Base-by-base conservation (phyloP, 2,329 filamentous ascomycete genomes). In the Exophiala mesophila region DNA sequence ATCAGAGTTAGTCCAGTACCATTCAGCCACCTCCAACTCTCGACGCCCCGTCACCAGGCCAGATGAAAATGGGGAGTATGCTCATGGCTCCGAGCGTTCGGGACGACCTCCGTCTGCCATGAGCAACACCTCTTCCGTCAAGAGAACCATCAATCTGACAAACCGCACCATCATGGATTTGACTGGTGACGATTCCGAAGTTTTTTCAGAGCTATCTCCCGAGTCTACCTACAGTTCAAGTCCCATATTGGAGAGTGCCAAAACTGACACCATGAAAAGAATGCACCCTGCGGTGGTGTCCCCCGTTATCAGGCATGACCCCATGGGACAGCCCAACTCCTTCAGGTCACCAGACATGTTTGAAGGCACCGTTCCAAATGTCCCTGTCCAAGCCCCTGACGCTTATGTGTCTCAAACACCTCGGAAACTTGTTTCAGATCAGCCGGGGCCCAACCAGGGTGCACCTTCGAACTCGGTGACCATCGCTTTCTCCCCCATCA, bases 101-200 rank as follows among this genome's bases (percentile, higher is more conserved):
- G n/a, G 44, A 13, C 50, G 42, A 3, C 39, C 50, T 10, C 39
- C 45, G 13, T 49, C 49, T 21, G 45, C 17, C 15, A 21, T 41
- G 6, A 55, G 51, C 35, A 47, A 37, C 17, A 20, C 45, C 5
- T 47, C 52, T 20, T 47, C 41, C 3, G 39, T 50, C 29, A 53
- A 45, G 24, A 44, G 41, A 19, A 26, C 44, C 5, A 41, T 52
- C 33, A 51, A 41, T 21, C 36, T 54, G 8, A 37, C 42, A 2
- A 41, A 51, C 34, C 49, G 51, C 19, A 53, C 36, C 12, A 53
- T 54, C 32, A 49, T 55, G 44, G 53, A 55, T 44, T 29, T 54
- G 36, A 54, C 49, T 20, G 50, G 39, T 12, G 44, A 52, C 23
- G 47, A 50, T 35, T 42, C 49, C 5, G 47, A 55, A 15, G 41